These are phyloP conservation scores for Eurotiales sp. DNA, from an alignment of 2,329 filamentous ascomycete genomes.

Conservation along the genomic window DNA sequence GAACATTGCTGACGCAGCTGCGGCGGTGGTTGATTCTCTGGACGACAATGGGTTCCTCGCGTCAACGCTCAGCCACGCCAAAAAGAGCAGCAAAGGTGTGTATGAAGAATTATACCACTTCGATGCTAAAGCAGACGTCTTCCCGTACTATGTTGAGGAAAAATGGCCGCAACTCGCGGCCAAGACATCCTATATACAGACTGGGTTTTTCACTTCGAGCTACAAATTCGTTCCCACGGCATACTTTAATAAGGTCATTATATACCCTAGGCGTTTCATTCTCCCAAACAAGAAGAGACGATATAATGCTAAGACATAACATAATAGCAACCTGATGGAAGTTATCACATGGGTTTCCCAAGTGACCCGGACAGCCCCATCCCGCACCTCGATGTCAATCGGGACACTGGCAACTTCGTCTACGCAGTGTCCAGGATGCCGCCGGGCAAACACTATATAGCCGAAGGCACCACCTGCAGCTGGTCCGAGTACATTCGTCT, in stretches of 20 bases:
- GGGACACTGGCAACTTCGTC: slow-evolving; percentile 47
- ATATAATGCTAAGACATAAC: neutral
- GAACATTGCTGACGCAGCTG: slow-evolving; percentile 29
- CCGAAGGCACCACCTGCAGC: slow-evolving; percentile 44
- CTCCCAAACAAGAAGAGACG: neutral
- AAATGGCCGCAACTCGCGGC: slow-evolving; percentile 43
- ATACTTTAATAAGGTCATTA: slow-evolving; percentile 45
- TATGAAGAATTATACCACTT: slow-evolving; percentile 47
- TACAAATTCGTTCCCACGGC: slow-evolving; percentile 45
- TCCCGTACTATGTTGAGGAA: slow-evolving; percentile 44
- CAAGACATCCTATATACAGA: slow-evolving; percentile 51
- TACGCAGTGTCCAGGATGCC: slow-evolving; percentile 51
- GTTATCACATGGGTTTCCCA: slow-evolving; percentile 47
- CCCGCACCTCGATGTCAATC: slow-evolving; percentile 47
- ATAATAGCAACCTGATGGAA: slow-evolving; percentile 23
- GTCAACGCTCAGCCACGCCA: slow-evolving; percentile 51
- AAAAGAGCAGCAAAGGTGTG: slow-evolving; percentile 44
- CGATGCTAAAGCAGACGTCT: slow-evolving; percentile 52
- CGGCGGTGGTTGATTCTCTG: slow-evolving; percentile 37
- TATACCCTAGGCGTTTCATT: neutral
- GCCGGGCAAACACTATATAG: slow-evolving; percentile 49
- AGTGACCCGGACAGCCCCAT: slow-evolving; percentile 36
- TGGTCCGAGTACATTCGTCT: slow-evolving; percentile 46
- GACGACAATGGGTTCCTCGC: slow-evolving; percentile 49
- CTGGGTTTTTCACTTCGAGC: slow-evolving; percentile 49